Evolutionary conservation across 2,329 filamentous ascomycete species (phyloP).

Genomic region (Trichophyton simii): DNA sequence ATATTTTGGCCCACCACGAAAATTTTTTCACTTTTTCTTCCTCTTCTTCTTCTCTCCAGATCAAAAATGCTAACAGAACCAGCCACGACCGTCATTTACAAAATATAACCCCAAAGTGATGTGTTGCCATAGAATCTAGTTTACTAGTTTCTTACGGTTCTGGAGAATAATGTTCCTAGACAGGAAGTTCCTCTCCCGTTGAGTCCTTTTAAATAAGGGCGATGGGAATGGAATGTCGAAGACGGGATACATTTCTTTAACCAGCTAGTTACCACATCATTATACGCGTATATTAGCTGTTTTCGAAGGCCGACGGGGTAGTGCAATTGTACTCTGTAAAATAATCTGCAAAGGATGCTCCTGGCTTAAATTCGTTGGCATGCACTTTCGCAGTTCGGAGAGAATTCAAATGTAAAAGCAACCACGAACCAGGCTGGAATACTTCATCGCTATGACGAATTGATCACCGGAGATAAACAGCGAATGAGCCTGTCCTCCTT

Average conservation of each 20-base stretch:
- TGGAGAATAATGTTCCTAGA: constrained; percentile 50
- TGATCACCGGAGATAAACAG: no score
- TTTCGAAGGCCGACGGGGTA: no score
- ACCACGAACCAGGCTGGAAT: no score
- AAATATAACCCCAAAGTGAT: constrained; percentile 43
- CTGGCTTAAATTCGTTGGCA: no score
- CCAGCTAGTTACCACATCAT: no score
- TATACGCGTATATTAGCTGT: no score
- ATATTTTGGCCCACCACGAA: constrained; percentile 1
- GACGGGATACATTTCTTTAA: constrained; percentile 43
- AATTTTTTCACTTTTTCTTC: constrained; percentile 14
- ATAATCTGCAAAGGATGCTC: no score
- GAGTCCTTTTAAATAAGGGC: constrained; percentile 59
- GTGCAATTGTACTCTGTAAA: no score
- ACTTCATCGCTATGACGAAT: no score
- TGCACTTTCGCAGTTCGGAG: no score
- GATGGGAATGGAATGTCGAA: constrained; percentile 60
- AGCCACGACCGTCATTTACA: constrained; percentile 56
- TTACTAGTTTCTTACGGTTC: constrained; percentile 44
- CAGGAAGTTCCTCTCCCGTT: constrained; percentile 61
- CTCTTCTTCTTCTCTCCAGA: constrained; percentile 35
- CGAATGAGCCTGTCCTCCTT: no score
- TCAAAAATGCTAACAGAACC: constrained; percentile 43
- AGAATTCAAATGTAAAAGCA: no score
- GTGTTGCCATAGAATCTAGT: constrained; percentile 51